Conservation (phyloP, 2,329 filamentous ascomycete species). For the Trichoderma lentiforme region DNA sequence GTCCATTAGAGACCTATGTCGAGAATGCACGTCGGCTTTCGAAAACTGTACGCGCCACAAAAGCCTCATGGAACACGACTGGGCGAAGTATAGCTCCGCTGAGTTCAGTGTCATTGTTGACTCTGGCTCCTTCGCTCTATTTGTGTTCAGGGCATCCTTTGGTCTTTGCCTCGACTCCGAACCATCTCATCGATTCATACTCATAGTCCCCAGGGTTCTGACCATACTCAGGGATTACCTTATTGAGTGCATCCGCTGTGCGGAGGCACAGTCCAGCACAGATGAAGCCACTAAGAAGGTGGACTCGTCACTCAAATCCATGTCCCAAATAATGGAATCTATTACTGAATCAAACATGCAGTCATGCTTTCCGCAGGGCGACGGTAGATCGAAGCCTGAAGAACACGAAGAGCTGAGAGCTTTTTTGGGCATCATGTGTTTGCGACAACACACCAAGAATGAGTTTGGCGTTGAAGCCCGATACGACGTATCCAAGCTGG, state of each 20-base stretch:
- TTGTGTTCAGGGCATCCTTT: too few relatives aligned
- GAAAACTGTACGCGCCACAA: not conserved
- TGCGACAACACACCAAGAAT: not conserved
- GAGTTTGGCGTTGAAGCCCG: not conserved
- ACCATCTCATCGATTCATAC: too few relatives aligned
- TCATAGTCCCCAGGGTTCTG: not conserved
- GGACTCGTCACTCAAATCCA: fast-evolving
- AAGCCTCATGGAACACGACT: not conserved
- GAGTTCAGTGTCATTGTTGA: too few relatives aligned
- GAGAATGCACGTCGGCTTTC: not conserved
- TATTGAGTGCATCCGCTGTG: not conserved
- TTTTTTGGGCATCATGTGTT: not conserved
- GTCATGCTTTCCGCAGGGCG: not conserved
- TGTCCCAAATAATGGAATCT: not conserved
- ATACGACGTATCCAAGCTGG: not conserved
- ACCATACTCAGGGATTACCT: not conserved
- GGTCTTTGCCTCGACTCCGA: too few relatives aligned
- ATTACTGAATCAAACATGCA: not conserved
- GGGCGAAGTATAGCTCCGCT: too few relatives aligned
- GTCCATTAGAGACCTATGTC: not conserved
- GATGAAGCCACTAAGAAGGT: not conserved
- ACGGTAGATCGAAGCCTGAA: not conserved
- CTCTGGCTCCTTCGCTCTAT: too few relatives aligned
- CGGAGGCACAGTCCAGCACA: not conserved
- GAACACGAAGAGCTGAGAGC: not conserved